Evolutionary conservation across 805 yeast genomes (phyloP).

Genomic region (Henningerozyma blattae): DNA sequence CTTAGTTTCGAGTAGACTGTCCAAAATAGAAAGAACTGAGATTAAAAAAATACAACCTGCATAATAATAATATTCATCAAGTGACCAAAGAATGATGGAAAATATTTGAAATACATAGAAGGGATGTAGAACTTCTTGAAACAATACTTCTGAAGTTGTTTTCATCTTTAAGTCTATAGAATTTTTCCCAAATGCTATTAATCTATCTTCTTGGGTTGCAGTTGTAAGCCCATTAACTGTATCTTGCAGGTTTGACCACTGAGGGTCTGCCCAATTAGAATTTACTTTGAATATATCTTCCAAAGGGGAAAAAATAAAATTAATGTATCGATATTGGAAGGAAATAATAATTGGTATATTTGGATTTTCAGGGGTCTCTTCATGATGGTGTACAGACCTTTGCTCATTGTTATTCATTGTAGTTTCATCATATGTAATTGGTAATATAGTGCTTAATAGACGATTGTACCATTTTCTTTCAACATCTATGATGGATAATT

Average conservation of each 20-base stretch:
- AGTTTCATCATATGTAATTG: conserved; percentile 14
- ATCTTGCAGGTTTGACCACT: conserved; percentile 53
- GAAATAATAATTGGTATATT: conserved; percentile 54
- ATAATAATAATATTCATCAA: conserved; percentile 87
- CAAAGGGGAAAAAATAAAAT: conserved; percentile 71
- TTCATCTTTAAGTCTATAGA: conserved; percentile 68
- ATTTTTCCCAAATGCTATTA: conserved; percentile 66
- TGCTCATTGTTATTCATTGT: conserved; percentile 14
- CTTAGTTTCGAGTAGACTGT: conserved; percentile 79
- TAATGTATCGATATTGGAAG: conserved; percentile 75
- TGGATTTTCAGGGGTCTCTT: conserved; percentile 23
- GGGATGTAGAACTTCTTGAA: conserved; percentile 89
- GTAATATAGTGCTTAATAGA: conserved; percentile 56
- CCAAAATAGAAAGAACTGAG: conserved; percentile 66
- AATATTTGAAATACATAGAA: conserved; percentile 91
- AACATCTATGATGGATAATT: conserved; percentile 50
- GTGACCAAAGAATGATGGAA: conserved; percentile 81
- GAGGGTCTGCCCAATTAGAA: conserved; percentile 72
- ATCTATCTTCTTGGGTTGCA: conserved; percentile 55
- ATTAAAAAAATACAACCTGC: conserved; percentile 86
- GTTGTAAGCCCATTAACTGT: conserved; percentile 58
- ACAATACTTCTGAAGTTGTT: conserved; percentile 45
- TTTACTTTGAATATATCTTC: conserved; percentile 80
- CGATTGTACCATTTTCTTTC: conserved; percentile 53
- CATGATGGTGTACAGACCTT: conserved; percentile 11